phyloP scores from a whole-genome alignment of 805 yeast species.

The Candida railenensis region DNA sequence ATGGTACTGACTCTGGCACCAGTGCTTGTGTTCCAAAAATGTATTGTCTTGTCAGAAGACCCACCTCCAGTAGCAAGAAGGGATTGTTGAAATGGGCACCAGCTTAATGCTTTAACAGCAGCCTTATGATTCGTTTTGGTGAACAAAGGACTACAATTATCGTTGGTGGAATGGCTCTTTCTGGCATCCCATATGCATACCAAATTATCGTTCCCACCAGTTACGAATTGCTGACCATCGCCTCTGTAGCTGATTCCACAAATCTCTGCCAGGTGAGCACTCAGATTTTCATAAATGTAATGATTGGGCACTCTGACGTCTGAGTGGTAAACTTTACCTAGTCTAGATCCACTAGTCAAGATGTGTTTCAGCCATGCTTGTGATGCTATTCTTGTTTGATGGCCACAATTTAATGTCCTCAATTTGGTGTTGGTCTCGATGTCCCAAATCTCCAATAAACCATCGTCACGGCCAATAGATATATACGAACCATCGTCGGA shows the following conservation, averaged over 20 bases:
- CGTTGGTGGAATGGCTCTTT: slow-evolving; percentile 29
- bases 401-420: slow-evolving; percentile 73
- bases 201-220: slow-evolving; percentile 93
- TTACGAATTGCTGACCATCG: slow-evolving; percentile 83
- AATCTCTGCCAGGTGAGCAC: slow-evolving; percentile 76
- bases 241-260: slow-evolving; percentile 86
- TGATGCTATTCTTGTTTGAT: slow-evolving; percentile 69
- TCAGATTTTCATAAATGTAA: slow-evolving; percentile 52
- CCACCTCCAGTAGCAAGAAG: slow-evolving; percentile 98
- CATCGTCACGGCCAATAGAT: slow-evolving; percentile 81
- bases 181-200: slow-evolving; percentile 94
- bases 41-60: slow-evolving; percentile 80
- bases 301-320: slow-evolving; percentile 88
- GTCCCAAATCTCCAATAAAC: slow-evolving; percentile 91
- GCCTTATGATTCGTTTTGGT: slow-evolving; percentile 82
- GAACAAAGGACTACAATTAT: slow-evolving; percentile 52
- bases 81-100: slow-evolving; percentile 87
- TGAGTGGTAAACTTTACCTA: slow-evolving; percentile 81
- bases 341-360: slow-evolving; percentile 82
- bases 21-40: slow-evolving; percentile 93
- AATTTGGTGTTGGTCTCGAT: slow-evolving; percentile 70
- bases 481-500: slow-evolving; percentile 86
- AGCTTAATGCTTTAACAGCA: slow-evolving; percentile 91
- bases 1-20: slow-evolving; percentile 85
- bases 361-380: slow-evolving; percentile 83